These are phyloP conservation scores for Globisporangium paroecandrum DNA, from an alignment of 352 stramenopile species.

Conservation along the genomic window DNA sequence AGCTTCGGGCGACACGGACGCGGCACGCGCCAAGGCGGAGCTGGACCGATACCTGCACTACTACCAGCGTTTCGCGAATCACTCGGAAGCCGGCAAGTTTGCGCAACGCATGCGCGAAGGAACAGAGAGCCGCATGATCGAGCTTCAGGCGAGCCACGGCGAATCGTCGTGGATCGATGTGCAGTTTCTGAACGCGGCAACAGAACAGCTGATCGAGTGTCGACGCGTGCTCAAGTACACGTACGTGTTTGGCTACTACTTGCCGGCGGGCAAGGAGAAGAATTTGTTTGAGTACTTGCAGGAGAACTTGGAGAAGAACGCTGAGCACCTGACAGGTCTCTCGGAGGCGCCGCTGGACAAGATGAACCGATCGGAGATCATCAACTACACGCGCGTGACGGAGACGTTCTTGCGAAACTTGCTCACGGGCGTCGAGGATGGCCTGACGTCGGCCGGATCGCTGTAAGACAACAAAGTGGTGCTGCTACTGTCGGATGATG, in stretches of 20 bases:
- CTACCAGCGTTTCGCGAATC: constrained; percentile 98
- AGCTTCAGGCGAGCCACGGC: constrained; percentile 91
- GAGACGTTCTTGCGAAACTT: constrained; percentile 91
- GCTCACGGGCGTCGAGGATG: constrained; percentile 89
- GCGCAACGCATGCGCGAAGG: constrained; percentile 94
- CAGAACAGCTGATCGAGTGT: constrained; percentile 96
- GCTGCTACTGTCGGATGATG: not conserved
- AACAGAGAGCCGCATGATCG: constrained; percentile 95
- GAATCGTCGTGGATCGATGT: constrained; percentile 96
- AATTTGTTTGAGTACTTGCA: constrained; percentile 94
- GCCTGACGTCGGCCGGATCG: constrained; percentile 54
- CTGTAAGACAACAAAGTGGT: constrained; percentile 4
- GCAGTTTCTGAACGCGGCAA: constrained; percentile 97
- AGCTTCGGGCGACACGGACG: constrained; percentile 70
- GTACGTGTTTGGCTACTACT: constrained; percentile 95
- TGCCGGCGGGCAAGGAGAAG: constrained; percentile 87
- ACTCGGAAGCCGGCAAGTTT: constrained; percentile 96
- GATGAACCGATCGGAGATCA: constrained; percentile 92
- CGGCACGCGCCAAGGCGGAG: constrained; percentile 92
- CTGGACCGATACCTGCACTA: constrained; percentile 99
- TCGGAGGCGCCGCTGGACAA: constrained; percentile 89
- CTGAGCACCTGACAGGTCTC: constrained; percentile 88
- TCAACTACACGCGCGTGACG: constrained; percentile 94
- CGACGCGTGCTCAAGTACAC: constrained; percentile 98
- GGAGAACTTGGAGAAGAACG: constrained; percentile 93